phyloP scores from a whole-genome alignment of 2,329 filamentous ascomycete species.

The Fusarium verrucosum region DNA sequence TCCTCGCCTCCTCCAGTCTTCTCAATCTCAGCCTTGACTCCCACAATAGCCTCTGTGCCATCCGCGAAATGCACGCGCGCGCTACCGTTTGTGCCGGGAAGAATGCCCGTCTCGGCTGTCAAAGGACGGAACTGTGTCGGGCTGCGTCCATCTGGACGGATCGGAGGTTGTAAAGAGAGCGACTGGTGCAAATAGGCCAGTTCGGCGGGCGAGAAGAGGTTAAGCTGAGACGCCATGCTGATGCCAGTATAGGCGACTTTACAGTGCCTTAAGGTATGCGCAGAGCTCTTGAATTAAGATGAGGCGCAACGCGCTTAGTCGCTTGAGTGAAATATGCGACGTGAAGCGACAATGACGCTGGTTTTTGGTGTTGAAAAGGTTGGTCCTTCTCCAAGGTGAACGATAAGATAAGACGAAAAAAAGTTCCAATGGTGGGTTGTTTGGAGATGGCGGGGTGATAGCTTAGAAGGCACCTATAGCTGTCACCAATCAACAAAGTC shows the following conservation, averaged over 20 bases:
- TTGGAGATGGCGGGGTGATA: constrained; percentile 36
- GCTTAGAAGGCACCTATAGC: constrained; percentile 22
- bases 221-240: constrained; percentile 73
- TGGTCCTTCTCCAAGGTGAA: constrained; percentile 46
- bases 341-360: constrained; percentile 20
- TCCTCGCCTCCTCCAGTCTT: constrained; percentile 61
- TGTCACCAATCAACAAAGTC: constrained; percentile 8
- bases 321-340: not conserved
- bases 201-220: constrained; percentile 91
- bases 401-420: constrained; percentile 49
- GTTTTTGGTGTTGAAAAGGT: constrained; percentile 34
- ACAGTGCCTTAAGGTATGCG: not conserved
- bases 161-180: constrained; percentile 80
- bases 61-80: constrained; percentile 94
- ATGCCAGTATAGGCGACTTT: not conserved
- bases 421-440: constrained; percentile 35
- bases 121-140: constrained; percentile 90
- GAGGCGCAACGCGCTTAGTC: not conserved
- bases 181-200: constrained; percentile 94
- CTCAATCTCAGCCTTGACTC: constrained; percentile 94
- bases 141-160: constrained; percentile 86
- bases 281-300: not conserved
- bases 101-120: constrained; percentile 86
- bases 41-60: constrained; percentile 94
- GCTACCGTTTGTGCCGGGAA: constrained; percentile 90